A percentile compares a stretch with the other conserved stretches of the same genome.
Evolutionary conservation across 257 asterid species (phyloP).

Genomic region (Perilla frutescens): DNA sequence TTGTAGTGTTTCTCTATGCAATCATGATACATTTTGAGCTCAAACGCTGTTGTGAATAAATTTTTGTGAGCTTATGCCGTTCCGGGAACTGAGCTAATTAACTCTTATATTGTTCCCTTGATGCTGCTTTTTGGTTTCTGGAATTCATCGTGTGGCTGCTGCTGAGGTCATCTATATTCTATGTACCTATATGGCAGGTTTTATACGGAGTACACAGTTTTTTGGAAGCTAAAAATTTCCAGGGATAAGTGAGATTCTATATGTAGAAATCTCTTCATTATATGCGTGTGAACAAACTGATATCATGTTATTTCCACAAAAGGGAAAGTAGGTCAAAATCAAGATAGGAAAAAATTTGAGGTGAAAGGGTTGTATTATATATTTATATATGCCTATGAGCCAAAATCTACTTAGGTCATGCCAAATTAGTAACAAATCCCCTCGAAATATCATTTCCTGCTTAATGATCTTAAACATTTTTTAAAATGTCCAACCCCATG

Average conservation of each 20-base stretch:
- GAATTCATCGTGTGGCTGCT: not conserved
- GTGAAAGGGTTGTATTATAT: not conserved
- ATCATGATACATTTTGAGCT: conserved; percentile 14
- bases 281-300: conserved; percentile 3
- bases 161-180: conserved; percentile 20
- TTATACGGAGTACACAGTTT: not conserved
- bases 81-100: conserved; percentile 11
- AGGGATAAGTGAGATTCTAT: conserved; percentile 18
- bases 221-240: conserved; percentile 18
- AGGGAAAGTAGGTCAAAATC: not conserved
- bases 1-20: conserved; percentile 9
- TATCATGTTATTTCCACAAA: not conserved
- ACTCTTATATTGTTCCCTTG: not conserved
- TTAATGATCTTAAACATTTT: not conserved
- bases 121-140: conserved; percentile 12
- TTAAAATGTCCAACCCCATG: conserved; percentile 4
- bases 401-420: not conserved
- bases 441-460: conserved; percentile 1
- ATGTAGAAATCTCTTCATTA: conserved; percentile 11
- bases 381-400: not conserved
- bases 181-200: conserved; percentile 15
- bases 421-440: not conserved
- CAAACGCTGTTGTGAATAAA: not conserved
- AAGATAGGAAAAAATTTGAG: conserved; percentile 1
- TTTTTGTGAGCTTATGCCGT: not conserved